These are phyloP conservation scores for Solanum infundibuliforme DNA, from an alignment of 257 asterid species.

Conservation along the genomic window DNA sequence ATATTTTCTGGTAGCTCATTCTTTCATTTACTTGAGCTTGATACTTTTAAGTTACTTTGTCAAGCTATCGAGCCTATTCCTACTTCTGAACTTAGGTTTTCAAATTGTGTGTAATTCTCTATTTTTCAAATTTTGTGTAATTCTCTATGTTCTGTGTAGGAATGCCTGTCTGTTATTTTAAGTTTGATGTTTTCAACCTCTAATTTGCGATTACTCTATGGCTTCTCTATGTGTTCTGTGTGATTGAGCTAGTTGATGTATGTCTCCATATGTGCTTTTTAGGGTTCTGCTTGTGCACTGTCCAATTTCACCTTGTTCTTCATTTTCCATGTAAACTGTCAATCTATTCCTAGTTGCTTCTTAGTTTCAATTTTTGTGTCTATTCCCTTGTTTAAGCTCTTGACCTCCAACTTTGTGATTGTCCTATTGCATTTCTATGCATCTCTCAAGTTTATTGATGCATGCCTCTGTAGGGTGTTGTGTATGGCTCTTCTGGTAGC, in stretches of 20 bases:
- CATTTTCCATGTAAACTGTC: neutral
- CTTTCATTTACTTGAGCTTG: neutral
- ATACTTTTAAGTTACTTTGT: neutral
- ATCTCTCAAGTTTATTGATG: neutral
- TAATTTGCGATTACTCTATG: neutral
- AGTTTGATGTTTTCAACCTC: neutral
- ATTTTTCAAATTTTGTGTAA: neutral
- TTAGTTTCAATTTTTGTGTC: neutral
- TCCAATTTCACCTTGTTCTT: neutral
- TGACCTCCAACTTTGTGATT: neutral
- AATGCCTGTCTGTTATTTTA: neutral
- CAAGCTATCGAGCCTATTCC: neutral
- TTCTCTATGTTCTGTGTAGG: neutral
- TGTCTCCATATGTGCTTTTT: neutral
- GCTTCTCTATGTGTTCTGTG: neutral
- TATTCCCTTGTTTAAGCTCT: neutral
- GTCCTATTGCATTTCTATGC: neutral
- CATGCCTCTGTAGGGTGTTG: neutral
- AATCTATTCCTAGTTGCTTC: neutral
- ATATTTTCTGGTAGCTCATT: neutral
- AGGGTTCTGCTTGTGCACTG: neutral
- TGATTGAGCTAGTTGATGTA: neutral
- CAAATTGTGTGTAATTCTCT: neutral
- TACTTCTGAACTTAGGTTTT: neutral
- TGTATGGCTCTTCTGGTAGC: neutral